Base-by-base conservation (phyloP, 78 protist genomes). In the Tieghemostelium lacteum region DNA sequence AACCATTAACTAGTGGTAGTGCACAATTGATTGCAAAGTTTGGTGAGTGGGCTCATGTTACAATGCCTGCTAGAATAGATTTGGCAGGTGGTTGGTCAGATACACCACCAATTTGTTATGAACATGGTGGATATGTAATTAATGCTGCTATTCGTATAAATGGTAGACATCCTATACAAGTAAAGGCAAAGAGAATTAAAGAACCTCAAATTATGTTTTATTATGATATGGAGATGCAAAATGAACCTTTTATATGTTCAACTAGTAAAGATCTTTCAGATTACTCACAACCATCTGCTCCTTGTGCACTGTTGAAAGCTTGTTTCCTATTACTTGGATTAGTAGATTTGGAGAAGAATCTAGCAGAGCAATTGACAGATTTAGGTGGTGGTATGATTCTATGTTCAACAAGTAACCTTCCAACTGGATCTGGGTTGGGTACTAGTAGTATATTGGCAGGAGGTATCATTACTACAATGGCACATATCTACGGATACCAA, bases 391-490 rank as follows among this genome's bases (percentile, higher is more conserved):
- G 96, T 24, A 33, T 94, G 3, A 87, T 85, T 33, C 29, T 94
- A 6, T 14, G 7, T 8, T 62, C 71, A 2, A 22, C 50, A 7
- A 69, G 92, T 3, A 2, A 10, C 2, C 76, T 94, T 34, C 96
- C 96, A 22, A 29, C 33, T 14, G 96, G 96, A 36, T 92, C 94
- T 17, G 96, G 96, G 10, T 69, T 94, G 4, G 96, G 95, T 19
- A 71, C 95, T 3, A 49, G 66, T 50, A 65, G 92, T n/a, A 72
- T 93, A 37, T 22, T 86, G 2, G 94, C 85, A 4, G 95, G 85
- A 6, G 94, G 71, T n/a, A 29, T 85, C 5, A 16, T 91, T 7
- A 52, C 28, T 29, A 54, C 42, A 5, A 86, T 94, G 45, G 96
- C 83, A 0, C 7, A 80, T 63, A 62, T 70, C 1, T 74, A 74